Evolutionary conservation across 208 protist genomes (phyloP).

Genomic region (Angomonas deanei): DNA sequence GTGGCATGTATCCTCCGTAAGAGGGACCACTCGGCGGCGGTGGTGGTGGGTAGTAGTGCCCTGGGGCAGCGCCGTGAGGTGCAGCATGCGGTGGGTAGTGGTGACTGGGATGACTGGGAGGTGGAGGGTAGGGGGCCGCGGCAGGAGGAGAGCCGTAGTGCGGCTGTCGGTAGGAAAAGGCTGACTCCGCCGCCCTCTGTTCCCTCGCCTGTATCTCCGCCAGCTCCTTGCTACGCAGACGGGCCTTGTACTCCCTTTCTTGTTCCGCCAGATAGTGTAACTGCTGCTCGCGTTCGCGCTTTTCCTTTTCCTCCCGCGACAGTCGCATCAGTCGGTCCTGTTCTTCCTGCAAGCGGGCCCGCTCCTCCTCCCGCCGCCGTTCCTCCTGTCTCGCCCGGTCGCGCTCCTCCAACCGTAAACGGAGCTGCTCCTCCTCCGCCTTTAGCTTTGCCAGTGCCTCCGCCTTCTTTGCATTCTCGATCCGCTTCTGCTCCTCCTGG

Average conservation of each 20-base stretch:
- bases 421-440: constrained; percentile 24
- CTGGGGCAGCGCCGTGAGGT: not conserved
- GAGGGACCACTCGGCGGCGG: not conserved
- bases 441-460: constrained; percentile 15
- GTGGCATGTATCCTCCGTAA: too few relatives aligned
- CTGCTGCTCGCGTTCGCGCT: constrained; percentile 29
- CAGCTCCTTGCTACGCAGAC: constrained; percentile 43
- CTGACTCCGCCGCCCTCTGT: not conserved
- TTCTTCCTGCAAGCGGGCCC: constrained; percentile 11
- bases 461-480: constrained; percentile 14
- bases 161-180: not conserved
- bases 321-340: constrained; percentile 22
- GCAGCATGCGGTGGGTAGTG: too few relatives aligned
- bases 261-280: constrained; percentile 41
- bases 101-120: not conserved
- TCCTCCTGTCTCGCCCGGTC: constrained; percentile 12
- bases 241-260: constrained; percentile 45
- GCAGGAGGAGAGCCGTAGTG: not conserved
- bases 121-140: not conserved
- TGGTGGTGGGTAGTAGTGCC: not conserved
- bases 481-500: constrained; percentile 42
- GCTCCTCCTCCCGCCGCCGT: constrained; percentile 10
- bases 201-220: constrained; percentile 27
- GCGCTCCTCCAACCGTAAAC: constrained; percentile 43
- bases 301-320: constrained; percentile 16